phyloP scores from a whole-genome alignment of 2,329 filamentous ascomycete genomes.

The Eutypella sp. region DNA sequence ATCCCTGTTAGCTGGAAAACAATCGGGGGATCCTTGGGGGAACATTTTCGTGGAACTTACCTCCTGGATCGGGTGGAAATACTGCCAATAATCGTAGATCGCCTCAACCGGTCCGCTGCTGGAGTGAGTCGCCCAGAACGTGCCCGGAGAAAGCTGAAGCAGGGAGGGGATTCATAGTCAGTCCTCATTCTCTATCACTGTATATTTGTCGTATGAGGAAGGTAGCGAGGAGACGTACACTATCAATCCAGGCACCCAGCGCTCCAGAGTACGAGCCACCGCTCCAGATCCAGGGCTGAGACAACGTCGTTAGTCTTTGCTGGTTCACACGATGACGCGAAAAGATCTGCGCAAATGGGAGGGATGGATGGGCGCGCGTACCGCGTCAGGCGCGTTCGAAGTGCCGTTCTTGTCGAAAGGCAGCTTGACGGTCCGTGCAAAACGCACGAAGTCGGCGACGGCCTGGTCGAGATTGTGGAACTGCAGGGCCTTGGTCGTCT shows the following conservation, averaged over 20 bases:
- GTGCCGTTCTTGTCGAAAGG: slow-evolving; percentile 45
- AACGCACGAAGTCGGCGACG: slow-evolving; percentile 48
- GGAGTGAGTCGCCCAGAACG: slow-evolving; percentile 56
- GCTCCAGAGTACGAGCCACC: slow-evolving; percentile 55
- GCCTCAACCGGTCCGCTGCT: slow-evolving; percentile 52
- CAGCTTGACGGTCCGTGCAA: slow-evolving; percentile 47
- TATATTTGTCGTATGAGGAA: background rate
- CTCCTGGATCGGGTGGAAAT: slow-evolving; percentile 52
- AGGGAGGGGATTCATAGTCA: no score
- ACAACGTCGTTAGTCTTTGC: background rate
- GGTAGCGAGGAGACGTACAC: slow-evolving; percentile 10
- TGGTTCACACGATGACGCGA: background rate
- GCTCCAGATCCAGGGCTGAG: slow-evolving; percentile 48
- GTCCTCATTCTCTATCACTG: background rate
- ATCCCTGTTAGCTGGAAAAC: background rate
- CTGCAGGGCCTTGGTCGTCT: slow-evolving; percentile 49
- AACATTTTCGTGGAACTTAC: slow-evolving; percentile 2
- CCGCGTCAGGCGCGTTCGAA: slow-evolving; percentile 45
- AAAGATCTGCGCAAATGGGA: fast-evolving
- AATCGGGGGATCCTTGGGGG: background rate
- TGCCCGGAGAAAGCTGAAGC: slow-evolving; percentile 39
- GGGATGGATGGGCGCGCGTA: slow-evolving; percentile 11
- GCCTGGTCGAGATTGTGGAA: slow-evolving; percentile 50
- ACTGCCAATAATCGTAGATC: slow-evolving; percentile 53
- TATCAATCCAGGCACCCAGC: slow-evolving; percentile 50